Base-by-base conservation (phyloP, 306 rosid species). In the Senna tora region DNA sequence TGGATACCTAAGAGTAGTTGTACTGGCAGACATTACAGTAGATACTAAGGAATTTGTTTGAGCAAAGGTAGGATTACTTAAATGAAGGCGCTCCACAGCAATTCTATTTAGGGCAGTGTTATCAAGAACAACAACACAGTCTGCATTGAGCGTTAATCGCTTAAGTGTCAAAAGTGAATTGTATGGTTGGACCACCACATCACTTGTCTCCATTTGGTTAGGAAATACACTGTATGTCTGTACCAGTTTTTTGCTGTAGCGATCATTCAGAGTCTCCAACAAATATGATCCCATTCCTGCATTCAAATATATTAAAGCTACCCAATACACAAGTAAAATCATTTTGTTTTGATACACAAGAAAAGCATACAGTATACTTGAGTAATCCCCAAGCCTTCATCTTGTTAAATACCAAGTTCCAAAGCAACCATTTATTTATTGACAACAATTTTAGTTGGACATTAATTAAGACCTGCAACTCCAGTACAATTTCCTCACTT, bases 181-280 rank as follows among this genome's bases (percentile, higher is more conserved):
- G 86, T 94, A 94, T 15, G 99, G 99, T 76, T 94, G 99, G 76
- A 91, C 99, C 79, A 94, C 99, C 81, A 94, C 99, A 79, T 94
- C 99, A 84, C 97, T 94, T 15, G 99, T 94, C 87, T 89, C 99
- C 99, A 94, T 94, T 86, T 94, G 99, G 83, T 94, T 94, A 74
- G 99, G 99, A 60, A 94, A 94, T 36, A 94, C 99, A 84, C 97
- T 94, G 80, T 91, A 94, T 28, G 99, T 94, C 90, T 94, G 99
- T 42, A 94, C 97, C 81, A 94, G 80, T 66, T 94, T 94, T 86
- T 94, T 94, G 90, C 99, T 94, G 88, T 94, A 94, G 30, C 99
- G 96, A 73, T 94, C 99, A 79, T 94, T 94, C 79, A 94, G 77
- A 79, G 99, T 85, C 85, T 94, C 99, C 87, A 91, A 81, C 53